Conservation (phyloP, 257 asterid genomes). For the Rehmannia glutinosa region DNA sequence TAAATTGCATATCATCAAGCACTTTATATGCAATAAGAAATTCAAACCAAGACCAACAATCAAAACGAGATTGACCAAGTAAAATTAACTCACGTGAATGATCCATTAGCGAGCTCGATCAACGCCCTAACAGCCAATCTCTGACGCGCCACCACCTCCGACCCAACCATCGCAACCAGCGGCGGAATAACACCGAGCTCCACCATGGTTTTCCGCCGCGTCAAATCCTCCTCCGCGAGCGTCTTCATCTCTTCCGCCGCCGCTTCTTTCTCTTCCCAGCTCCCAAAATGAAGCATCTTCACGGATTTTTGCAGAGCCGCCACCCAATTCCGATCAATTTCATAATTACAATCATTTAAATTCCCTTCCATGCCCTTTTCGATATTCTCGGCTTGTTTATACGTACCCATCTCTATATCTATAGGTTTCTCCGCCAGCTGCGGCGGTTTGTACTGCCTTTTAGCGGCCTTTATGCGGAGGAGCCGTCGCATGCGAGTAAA, state of each 20-base stretch:
- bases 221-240: conserved; percentile 50
- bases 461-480: conserved; percentile 28
- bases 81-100: conserved; percentile 68
- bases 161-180: conserved; percentile 69
- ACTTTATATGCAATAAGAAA: no score
- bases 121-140: conserved; percentile 61
- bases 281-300: conserved; percentile 86
- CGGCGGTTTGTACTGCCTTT: conserved; percentile 17
- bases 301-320: conserved; percentile 63
- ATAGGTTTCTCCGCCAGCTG: conserved; percentile 16
- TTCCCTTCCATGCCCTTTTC: conserved; percentile 22
- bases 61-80: not conserved
- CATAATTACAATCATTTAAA: not conserved
- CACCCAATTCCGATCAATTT: conserved; percentile 5
- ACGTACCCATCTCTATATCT: not conserved
- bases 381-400: not conserved
- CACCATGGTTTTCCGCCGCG: conserved; percentile 68
- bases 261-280: conserved; percentile 67
- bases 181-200: conserved; percentile 95
- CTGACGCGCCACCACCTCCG: conserved; percentile 51
- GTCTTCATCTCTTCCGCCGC: conserved; percentile 61
- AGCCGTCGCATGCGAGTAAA: conserved; percentile 40
- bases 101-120: conserved; percentile 60
- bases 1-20: no score
- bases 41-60: no score